Conservation (phyloP, 2,329 filamentous ascomycete genomes). For the Scolecobasidium constrictum region DNA sequence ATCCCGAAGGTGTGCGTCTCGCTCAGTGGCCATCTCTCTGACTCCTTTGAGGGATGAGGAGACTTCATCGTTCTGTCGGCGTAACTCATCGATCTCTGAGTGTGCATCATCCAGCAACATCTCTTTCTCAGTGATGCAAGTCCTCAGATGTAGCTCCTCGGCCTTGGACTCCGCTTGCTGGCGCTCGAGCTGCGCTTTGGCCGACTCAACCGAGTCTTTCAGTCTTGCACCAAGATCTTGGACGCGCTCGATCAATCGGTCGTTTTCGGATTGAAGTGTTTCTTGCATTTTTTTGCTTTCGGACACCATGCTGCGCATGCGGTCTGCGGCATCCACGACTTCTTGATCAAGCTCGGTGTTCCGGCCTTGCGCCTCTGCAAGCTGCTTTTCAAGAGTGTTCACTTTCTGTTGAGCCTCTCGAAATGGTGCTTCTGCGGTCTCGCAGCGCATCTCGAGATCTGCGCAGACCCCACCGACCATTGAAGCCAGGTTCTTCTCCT, state of each 20-base stretch:
- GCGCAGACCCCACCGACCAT: slow-evolving; percentile 43
- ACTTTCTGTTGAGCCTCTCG: slow-evolving; percentile 30
- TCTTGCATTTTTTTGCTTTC: neutral
- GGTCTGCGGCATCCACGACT: neutral
- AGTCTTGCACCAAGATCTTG: neutral
- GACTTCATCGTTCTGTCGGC: no score
- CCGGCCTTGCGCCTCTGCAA: neutral
- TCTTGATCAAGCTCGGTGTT: neutral
- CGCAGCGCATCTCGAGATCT: slow-evolving; percentile 46
- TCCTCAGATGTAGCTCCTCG: neutral
- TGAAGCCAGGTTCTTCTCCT: slow-evolving; percentile 36
- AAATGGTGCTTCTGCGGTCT: slow-evolving; percentile 43
- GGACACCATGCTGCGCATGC: neutral
- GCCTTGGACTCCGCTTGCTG: neutral
- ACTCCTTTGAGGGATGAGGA: no score
- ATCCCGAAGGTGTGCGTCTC: no score
- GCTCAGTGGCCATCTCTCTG: no score
- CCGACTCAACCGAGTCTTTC: neutral
- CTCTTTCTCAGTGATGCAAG: neutral
- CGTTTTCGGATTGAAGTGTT: neutral
- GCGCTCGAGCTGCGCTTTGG: neutral
- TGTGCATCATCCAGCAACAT: neutral
- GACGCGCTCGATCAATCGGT: neutral
- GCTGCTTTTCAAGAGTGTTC: slow-evolving; percentile 15
- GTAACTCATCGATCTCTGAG: no score